Evolutionary conservation across 1,284 basidiomycete genomes (phyloP).

Genomic region (Tausonia pullulans): DNA sequence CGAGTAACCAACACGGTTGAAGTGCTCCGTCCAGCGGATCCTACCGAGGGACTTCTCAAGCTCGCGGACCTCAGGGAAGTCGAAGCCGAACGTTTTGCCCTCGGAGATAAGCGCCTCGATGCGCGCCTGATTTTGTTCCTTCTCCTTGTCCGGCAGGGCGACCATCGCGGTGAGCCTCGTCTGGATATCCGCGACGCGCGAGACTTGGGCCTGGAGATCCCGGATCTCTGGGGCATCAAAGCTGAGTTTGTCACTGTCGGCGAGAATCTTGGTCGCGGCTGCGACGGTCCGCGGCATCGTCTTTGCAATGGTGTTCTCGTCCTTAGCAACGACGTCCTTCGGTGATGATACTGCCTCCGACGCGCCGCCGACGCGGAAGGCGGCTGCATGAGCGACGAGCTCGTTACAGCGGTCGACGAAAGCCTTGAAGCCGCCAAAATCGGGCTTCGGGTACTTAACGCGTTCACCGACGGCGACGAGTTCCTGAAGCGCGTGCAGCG

Average conservation of each 20-base stretch:
- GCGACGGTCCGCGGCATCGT: slow-evolving; percentile 20
- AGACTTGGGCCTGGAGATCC: not conserved
- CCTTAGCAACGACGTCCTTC: slow-evolving; percentile 18
- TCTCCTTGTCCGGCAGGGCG: slow-evolving; percentile 24
- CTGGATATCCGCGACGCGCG: not conserved
- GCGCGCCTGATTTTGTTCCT: slow-evolving; percentile 26
- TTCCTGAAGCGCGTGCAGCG: slow-evolving; percentile 60
- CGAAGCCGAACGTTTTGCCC: slow-evolving; percentile 30
- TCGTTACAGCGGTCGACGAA: slow-evolving; percentile 69
- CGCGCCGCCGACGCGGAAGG: slow-evolving; percentile 3
- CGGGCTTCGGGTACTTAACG: not conserved
- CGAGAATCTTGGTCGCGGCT: slow-evolving; percentile 24
- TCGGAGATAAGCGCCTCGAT: slow-evolving; percentile 27
- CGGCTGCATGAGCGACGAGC: slow-evolving; percentile 58
- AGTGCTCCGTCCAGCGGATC: slow-evolving; percentile 29
- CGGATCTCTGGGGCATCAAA: slow-evolving; percentile 34
- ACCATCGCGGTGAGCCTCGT: slow-evolving; percentile 15
- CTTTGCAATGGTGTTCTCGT: slow-evolving; percentile 22
- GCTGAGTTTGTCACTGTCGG: slow-evolving; percentile 27
- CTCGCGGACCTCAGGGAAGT: slow-evolving; percentile 28
- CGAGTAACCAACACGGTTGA: slow-evolving; percentile 30
- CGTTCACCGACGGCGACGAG: slow-evolving; percentile 47
- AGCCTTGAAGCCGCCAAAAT: slow-evolving; percentile 53
- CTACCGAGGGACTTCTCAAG: slow-evolving; percentile 29
- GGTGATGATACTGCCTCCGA: not conserved